Base-by-base conservation (phyloP, 495 filamentous ascomycete genomes). In the Xylaria nigripes region DNA sequence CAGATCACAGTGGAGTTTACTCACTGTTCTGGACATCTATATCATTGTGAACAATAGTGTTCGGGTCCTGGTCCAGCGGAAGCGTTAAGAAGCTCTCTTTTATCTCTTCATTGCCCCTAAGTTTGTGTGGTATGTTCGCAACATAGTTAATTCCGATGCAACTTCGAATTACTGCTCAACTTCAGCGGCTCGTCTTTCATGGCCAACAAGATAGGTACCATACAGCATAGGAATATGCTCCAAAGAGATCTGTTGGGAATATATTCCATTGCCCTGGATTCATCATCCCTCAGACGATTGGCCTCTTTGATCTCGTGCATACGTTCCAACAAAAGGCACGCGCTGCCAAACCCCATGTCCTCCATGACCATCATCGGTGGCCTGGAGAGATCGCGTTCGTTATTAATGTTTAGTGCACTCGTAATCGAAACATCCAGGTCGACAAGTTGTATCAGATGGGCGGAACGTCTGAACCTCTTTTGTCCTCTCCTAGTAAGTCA, bases 191-290 rank as follows among this genome's bases (percentile, higher is more conserved):
- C 7, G 4, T 46, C 9, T 1, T 38, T 12, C 12, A 23, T 15
- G 13, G 15, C 6, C 30, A 12, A 5, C 12, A n/a, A 1, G 29
- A 21, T 7, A 19, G 42, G 41, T n/a, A 7, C 9, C 52, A 32
- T 55, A 55, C 52, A 24, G 21, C 52, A 55, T 23, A 48, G 9
- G 45, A 55, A 55, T 12, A 55, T 48, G 4, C 19, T 7, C 52
- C 52, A 55, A 3, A 55, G 25, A 1, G 13, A 21, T 34, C 45
- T 30, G 29, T 32, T 48, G 2, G 52, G 52, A 16, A 55, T 55
- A 24, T 55, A 55, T 55, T 55, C 45, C 30, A 55, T 16, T 3
- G n/a, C 5, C 32, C 32, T 53, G 7, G 1, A 7, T 2, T 10
- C 9, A 16, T 2, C 19, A 0, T 21, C 13, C 16, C 12, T 1